These are phyloP conservation scores for Stagonosporopsis chrysanthemi DNA, from an alignment of 2,329 filamentous ascomycete species.

Conservation along the genomic window DNA sequence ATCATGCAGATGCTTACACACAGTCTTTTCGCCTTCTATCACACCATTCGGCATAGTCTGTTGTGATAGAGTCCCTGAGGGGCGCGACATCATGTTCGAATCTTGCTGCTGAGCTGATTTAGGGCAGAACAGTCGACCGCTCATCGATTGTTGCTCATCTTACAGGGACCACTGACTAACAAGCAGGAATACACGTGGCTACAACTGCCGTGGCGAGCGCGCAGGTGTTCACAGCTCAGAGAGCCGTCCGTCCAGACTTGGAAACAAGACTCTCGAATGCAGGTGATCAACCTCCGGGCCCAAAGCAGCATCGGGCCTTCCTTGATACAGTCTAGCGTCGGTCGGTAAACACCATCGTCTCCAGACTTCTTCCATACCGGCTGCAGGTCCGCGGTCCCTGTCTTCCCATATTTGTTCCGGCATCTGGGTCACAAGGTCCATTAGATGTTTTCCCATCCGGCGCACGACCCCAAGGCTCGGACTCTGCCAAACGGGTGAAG, in stretches of 20 bases:
- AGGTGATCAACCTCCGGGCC: slow-evolving; percentile 8
- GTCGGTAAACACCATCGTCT: not conserved
- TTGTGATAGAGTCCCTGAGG: not conserved
- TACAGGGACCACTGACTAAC: not conserved
- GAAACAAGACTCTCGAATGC: not conserved
- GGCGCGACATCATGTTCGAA: not conserved
- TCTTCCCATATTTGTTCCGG: not conserved
- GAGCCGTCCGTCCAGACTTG: not conserved
- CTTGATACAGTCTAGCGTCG: not conserved
- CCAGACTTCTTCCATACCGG: slow-evolving; percentile 6
- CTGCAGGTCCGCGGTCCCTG: slow-evolving; percentile 14
- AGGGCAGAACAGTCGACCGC: not conserved
- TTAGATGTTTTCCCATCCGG: not conserved
- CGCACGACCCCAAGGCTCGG: slow-evolving; percentile 1
- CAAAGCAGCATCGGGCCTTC: slow-evolving; percentile 4
- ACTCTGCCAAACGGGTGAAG: not conserved
- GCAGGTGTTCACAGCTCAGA: not conserved
- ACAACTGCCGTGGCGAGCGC: not conserved
- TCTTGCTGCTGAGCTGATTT: not conserved
- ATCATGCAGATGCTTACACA: not conserved
- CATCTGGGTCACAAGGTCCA: slow-evolving; percentile 4
- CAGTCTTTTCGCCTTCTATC: no score
- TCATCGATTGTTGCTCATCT: not conserved
- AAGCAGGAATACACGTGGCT: not conserved
- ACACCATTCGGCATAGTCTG: not conserved